These are phyloP conservation scores for Exophiala calicioides DNA, from an alignment of 2,329 filamentous ascomycete genomes.

Conservation along the genomic window DNA sequence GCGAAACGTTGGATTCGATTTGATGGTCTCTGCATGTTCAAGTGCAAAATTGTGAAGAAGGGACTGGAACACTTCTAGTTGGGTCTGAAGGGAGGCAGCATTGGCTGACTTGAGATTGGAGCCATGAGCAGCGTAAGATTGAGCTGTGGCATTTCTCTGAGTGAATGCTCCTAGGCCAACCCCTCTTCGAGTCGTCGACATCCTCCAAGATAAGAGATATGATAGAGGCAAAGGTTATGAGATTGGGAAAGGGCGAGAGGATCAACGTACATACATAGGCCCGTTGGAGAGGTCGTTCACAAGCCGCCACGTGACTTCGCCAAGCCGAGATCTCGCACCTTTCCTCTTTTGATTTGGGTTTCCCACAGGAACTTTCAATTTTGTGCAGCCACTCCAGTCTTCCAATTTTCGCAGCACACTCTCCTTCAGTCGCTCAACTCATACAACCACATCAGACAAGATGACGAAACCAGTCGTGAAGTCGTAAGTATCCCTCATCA, in stretches of 20 bases:
- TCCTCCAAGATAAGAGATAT: slow-evolving; percentile 29
- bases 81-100: slow-evolving; percentile 81
- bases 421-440: slow-evolving; percentile 39
- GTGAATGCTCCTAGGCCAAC: slow-evolving; percentile 90
- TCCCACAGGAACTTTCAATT: slow-evolving; percentile 15
- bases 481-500: slow-evolving; percentile 60
- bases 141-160: slow-evolving; percentile 77
- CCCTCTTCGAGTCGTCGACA: slow-evolving; percentile 58
- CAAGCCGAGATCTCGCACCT: background rate
- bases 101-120: slow-evolving; percentile 81
- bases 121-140: slow-evolving; percentile 89
- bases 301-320: background rate
- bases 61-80: slow-evolving; percentile 93
- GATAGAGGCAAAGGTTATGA: no score
- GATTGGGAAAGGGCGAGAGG: no score
- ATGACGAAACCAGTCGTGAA: slow-evolving; percentile 54
- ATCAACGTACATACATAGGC: no score
- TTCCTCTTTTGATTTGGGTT: slow-evolving; percentile 7
- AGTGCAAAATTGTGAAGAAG: slow-evolving; percentile 92
- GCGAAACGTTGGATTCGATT: slow-evolving; percentile 90
- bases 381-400: background rate
- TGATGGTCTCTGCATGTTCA: slow-evolving; percentile 93
- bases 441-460: slow-evolving; percentile 51
- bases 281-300: background rate
- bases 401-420: background rate